Base-by-base conservation (phyloP, 106 monocot species). In the Triglochin maritima region DNA sequence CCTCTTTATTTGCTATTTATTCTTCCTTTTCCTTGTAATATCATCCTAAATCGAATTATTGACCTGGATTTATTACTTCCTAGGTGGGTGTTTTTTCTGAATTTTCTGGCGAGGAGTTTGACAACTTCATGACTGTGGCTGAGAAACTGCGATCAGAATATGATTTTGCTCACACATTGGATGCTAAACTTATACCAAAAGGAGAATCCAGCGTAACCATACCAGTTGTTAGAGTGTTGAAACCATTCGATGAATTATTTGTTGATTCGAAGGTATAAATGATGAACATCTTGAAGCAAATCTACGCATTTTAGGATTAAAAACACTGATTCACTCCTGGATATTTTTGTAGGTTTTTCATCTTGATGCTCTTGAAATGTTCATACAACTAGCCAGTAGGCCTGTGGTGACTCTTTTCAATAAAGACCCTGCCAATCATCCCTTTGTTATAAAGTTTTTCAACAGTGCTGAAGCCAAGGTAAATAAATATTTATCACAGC, bases 161-260 rank as follows among this genome's bases (percentile, higher is more conserved):
- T 68, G 83, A 79, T 59, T 96, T 96, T 81, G 79, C 72, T 52
- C 95, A 96, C 72, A 82, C 87, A 1, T 57, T 68, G 64, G 85
- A 96, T 74, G 83, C 90, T 60, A 86, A 90, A 64, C 62, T 85
- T 29, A 83, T 96, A 65, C 90, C 87, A 59, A 82, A 69, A 70
- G 95, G 95, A 42, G 87, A 96, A 67, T 58, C 70, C 53, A 64
- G 49, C 43, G 79, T 78, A 6, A 69, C 70, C 8, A 45, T 60
- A 3, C 95, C 95, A 7, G 4, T 78, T 7, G 77, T 96, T 65
- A 85, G 95, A 65, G 66, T 96, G 46, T 82, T 91, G 63, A 96
- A 96, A 65, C 95, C 90, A 55, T 96, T 91, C 73, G 95, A 96
- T 60, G 95, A 96, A 72, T 81, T 86, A 53, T 65, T 77, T 75